Conservation (phyloP, 805 yeast genomes). For the Ogataea nonfermentans region DNA sequence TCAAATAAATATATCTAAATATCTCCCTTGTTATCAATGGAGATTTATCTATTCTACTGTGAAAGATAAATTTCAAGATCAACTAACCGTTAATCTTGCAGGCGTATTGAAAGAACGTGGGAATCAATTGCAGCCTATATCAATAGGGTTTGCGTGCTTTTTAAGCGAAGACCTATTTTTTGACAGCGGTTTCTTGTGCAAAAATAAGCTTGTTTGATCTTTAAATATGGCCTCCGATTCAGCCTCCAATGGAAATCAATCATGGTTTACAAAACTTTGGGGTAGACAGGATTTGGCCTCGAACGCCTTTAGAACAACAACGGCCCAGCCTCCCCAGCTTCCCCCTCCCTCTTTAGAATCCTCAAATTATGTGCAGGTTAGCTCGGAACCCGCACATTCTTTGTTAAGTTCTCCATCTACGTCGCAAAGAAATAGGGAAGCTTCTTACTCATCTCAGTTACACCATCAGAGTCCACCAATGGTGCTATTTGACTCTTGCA, state of each 20-base stretch:
- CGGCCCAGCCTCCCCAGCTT: background rate
- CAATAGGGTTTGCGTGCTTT: background rate
- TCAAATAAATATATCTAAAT: background rate
- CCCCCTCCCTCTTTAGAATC: background rate
- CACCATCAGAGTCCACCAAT: slow-evolving; percentile 6
- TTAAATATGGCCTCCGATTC: background rate
- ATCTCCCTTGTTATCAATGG: slow-evolving; percentile 2
- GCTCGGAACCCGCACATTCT: background rate
- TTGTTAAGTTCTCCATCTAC: background rate
- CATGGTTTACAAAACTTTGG: slow-evolving; percentile 9
- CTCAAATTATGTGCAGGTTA: background rate
- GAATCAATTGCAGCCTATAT: background rate
- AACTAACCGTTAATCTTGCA: background rate
- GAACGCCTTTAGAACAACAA: background rate
- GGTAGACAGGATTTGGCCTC: slow-evolving; percentile 1
- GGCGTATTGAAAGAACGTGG: background rate
- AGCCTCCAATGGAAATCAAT: background rate
- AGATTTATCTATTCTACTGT: background rate
- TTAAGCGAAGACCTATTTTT: background rate
- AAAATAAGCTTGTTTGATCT: background rate
- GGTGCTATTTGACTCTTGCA: slow-evolving; percentile 34
- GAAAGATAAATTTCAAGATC: background rate
- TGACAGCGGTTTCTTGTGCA: slow-evolving; percentile 3
- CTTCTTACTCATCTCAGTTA: slow-evolving; percentile 1
- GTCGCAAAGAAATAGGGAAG: slow-evolving; percentile 1